Evolutionary conservation across 306 rosid genomes (phyloP), one percentile per base, ranked within the genome.

Genomic region (Vigna radiata): DNA sequence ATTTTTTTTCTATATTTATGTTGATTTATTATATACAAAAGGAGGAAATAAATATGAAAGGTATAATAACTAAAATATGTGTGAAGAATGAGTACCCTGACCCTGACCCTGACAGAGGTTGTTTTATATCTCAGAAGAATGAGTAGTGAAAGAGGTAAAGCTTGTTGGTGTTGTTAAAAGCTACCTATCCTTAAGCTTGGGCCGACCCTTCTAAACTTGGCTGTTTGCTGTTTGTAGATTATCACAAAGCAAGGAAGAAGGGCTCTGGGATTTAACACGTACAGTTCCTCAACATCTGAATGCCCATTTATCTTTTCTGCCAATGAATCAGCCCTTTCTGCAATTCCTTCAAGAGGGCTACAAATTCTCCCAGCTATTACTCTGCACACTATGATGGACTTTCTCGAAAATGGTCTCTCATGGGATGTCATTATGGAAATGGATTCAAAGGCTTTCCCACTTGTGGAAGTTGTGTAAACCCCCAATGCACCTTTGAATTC

Each of bases 181-280:
- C n/a, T 65, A 19, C 62, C 33, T 33, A 39, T 66, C 47, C 76
- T 56, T 37, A 60, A 49, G 55, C 62, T 68, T 66, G 59, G 60
- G 29, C 44, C 16, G 37, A 78, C 41, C 52, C 68, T 77, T 58
- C 23, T 50, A 78, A 52, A 37, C 56, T 70, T n/a, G 29, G 55
- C 29, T 31, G 67, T 50, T 63, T 77, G 71, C 14, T 71, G 85
- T 18, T 76, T 78, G 83, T 73, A 83, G 58, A 86, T 88, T 17
- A 82, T 87, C 48, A 90, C 84, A 82, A 88, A 88, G 73, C 95
- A 90, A 65, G 96, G 89, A 0, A 90, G 89, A 31, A 90, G 1
- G 67, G 90, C 90, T 69, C 29, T 82, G 44, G 93, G 83, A 82
- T 82, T 83, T 29, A 87, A 70, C 10, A 83, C 76, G 47, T 47